Percentiles rank a stretch among this genome's conserved stretches.
These are phyloP conservation scores for Phytopythium litorale DNA, from an alignment of 352 stramenopile species.

Conservation along the genomic window DNA sequence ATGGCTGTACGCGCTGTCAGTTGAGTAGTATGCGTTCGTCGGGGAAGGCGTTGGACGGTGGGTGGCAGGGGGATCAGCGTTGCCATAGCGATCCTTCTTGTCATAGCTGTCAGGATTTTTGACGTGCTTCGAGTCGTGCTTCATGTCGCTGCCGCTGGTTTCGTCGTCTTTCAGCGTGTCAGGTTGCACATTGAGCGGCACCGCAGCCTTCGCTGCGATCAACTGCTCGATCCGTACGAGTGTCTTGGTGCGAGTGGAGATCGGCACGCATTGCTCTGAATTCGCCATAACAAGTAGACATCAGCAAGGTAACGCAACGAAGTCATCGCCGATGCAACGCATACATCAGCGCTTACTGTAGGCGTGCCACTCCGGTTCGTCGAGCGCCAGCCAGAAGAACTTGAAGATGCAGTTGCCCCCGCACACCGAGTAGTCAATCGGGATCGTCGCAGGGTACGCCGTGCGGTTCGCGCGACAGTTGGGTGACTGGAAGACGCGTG, in stretches of 20 bases:
- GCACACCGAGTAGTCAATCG: slow-evolving; percentile 32
- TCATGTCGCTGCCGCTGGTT: background rate
- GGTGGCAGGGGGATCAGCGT: background rate
- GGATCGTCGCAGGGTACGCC: slow-evolving; percentile 23
- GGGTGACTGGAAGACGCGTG: slow-evolving; percentile 12
- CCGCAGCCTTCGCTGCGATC: background rate
- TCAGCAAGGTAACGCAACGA: background rate
- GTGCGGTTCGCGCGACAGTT: slow-evolving; percentile 22
- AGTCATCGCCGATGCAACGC: background rate
- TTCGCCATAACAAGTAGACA: background rate
- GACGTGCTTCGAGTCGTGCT: background rate
- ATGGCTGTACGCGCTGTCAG: background rate
- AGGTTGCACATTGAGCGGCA: no score
- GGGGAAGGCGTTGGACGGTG: background rate
- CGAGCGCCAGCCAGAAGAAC: slow-evolving; percentile 37
- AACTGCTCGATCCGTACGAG: background rate
- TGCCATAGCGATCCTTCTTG: background rate
- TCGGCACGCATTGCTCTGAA: slow-evolving; percentile 11
- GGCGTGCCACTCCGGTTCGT: slow-evolving; percentile 22
- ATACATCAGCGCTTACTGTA: slow-evolving; percentile 13
- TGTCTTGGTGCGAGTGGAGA: background rate
- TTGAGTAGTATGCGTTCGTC: background rate
- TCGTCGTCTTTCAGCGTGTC: background rate
- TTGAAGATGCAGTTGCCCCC: slow-evolving; percentile 26
- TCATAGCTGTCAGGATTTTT: background rate